Conservation (phyloP, 2,329 filamentous ascomycete species). For the Thelonectria discophora region DNA sequence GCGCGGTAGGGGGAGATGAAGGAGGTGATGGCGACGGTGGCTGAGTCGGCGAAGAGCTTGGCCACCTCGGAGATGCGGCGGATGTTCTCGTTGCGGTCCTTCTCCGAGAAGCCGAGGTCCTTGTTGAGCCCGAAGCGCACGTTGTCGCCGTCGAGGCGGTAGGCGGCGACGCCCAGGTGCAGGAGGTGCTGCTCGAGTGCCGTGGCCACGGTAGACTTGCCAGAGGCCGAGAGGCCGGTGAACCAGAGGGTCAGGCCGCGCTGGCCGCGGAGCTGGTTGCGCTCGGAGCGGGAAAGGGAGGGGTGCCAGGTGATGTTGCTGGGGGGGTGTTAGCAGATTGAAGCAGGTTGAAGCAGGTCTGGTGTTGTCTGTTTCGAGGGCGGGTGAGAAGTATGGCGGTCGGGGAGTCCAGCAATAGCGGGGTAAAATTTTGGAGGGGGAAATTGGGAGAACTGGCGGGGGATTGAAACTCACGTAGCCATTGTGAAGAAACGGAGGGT, state of each 20-base stretch:
- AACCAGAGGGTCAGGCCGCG: constrained; percentile 97
- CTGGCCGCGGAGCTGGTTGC: constrained; percentile 79
- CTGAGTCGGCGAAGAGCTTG: constrained; percentile 93
- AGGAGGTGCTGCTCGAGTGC: constrained; percentile 97
- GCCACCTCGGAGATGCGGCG: constrained; percentile 95
- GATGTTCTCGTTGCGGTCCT: constrained; percentile 97
- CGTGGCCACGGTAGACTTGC: constrained; percentile 96
- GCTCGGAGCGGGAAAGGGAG: constrained; percentile 80
- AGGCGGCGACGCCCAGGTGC: constrained; percentile 82
- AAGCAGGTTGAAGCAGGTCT: not conserved
- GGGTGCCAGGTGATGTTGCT: constrained; percentile 94
- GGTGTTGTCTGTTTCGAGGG: constrained; percentile 12
- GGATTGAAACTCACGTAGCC: constrained; percentile 46
- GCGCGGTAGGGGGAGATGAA: constrained; percentile 96
- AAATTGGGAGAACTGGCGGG: constrained; percentile 5
- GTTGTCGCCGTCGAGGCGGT: constrained; percentile 98
- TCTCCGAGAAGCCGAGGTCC: constrained; percentile 92
- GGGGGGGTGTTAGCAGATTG: constrained; percentile 31
- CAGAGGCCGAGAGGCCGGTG: constrained; percentile 93
- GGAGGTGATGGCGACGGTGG: constrained; percentile 87
- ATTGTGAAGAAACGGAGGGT: constrained; percentile 36
- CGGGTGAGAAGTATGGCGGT: not conserved
- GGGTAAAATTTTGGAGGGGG: constrained; percentile 24
- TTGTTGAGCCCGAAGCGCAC: constrained; percentile 98
- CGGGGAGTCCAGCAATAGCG: constrained; percentile 14